Conservation (phyloP, 2,329 filamentous ascomycete genomes). For the Neophaeococcomyces aloes region DNA sequence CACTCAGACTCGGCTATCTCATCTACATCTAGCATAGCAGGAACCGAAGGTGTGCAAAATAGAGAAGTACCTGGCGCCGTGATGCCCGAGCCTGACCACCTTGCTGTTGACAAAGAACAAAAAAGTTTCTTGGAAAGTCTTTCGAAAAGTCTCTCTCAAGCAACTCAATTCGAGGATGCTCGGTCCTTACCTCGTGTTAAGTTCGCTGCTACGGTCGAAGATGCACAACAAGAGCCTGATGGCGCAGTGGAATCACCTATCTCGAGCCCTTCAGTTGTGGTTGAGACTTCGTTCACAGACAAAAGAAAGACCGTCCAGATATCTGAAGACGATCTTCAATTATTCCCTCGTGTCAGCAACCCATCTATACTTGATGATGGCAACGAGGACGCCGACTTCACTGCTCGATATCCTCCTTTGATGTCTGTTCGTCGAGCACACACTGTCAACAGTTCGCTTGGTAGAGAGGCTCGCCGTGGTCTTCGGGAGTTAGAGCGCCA, state of each 20-base stretch:
- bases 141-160: too few species aligned
- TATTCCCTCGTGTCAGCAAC: not conserved
- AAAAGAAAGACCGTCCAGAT: not conserved
- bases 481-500: too few species aligned
- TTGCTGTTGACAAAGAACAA: too few species aligned
- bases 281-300: not conserved
- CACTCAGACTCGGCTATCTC: too few species aligned
- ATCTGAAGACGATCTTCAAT: not conserved
- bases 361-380: conserved; percentile 25
- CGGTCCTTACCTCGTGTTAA: not conserved
- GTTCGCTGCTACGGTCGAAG: conserved; percentile 5
- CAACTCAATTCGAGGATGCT: not conserved
- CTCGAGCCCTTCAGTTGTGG: conserved; percentile 1
- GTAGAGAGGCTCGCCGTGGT: too few species aligned
- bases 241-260: not conserved
- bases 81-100: too few species aligned
- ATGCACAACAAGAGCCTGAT: not conserved
- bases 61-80: too few species aligned
- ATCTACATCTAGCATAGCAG: too few species aligned
- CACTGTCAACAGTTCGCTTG: conserved; percentile 11
- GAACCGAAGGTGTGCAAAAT: too few species aligned
- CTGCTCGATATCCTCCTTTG: conserved; percentile 29
- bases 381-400: conserved; percentile 25
- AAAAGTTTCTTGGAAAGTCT: too few species aligned
- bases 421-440: conserved; percentile 19